These are phyloP conservation scores for Tetrastigma voinierianum DNA, from an alignment of 164 flowering plant species.

Conservation along the genomic window DNA sequence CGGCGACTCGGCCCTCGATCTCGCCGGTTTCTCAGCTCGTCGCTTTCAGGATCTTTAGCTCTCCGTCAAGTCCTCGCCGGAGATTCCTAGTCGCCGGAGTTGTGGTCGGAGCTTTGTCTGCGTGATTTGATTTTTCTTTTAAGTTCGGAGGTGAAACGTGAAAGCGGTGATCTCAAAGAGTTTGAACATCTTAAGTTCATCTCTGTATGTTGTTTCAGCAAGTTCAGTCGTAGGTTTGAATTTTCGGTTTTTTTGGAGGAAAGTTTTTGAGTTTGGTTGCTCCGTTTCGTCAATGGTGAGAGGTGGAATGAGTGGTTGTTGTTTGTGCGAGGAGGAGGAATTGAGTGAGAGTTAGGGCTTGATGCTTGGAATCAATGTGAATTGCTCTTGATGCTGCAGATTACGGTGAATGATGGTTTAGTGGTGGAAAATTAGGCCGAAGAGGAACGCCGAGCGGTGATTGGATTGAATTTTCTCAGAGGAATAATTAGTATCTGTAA, in stretches of 20 bases:
- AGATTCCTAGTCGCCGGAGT: background rate
- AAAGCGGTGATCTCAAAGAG: too few relatives aligned
- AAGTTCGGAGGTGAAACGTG: too few relatives aligned
- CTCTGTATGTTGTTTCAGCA: too few relatives aligned
- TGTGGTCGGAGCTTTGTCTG: background rate
- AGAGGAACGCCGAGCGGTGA: conserved; percentile 5
- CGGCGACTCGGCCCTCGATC: conserved; percentile 35
- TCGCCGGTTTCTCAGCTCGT: conserved; percentile 8
- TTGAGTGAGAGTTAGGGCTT: conserved; percentile 10
- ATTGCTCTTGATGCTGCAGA: background rate
- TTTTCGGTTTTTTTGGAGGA: conserved; percentile 6
- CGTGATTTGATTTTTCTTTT: too few relatives aligned
- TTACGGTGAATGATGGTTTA: conserved; percentile 5
- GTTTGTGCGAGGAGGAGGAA: background rate
- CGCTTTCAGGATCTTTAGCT: background rate
- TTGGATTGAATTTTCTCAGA: conserved; percentile 1
- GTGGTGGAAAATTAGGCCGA: background rate
- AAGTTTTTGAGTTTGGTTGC: background rate
- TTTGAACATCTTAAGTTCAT: too few relatives aligned
- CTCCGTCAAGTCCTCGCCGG: background rate
- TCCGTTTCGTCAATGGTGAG: background rate
- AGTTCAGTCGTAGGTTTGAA: too few relatives aligned
- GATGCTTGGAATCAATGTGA: conserved; percentile 4
- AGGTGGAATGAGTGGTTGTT: background rate
- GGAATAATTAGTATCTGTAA: conserved; percentile 6